phyloP scores from a whole-genome alignment of 1,284 basidiomycete species.

The Cutaneotrichosporon sp. region DNA sequence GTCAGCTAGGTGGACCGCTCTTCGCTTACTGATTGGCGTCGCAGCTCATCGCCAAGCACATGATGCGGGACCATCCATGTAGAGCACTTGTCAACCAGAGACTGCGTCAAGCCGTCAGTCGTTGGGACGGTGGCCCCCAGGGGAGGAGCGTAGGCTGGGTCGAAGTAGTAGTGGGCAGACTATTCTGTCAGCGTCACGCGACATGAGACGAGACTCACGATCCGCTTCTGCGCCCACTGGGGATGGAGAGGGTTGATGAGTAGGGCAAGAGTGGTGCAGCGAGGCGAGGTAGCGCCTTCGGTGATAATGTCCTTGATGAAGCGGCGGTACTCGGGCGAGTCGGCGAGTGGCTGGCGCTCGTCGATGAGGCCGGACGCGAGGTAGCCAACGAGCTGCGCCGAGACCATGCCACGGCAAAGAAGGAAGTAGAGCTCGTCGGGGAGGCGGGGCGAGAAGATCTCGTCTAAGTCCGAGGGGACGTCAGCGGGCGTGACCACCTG shows the following conservation, averaged over 20 bases:
- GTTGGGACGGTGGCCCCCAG: constrained; percentile 61
- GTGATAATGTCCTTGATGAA: constrained; percentile 96
- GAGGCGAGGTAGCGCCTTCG: constrained; percentile 85
- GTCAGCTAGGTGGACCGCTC: neutral
- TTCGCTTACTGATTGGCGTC: constrained; percentile 88
- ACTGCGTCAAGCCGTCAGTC: constrained; percentile 73
- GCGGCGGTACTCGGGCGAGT: constrained; percentile 88
- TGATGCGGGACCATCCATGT: constrained; percentile 91
- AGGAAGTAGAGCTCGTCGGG: constrained; percentile 98
- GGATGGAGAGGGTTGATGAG: constrained; percentile 72
- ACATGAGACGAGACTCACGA: constrained; percentile 50
- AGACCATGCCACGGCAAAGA: constrained; percentile 86
- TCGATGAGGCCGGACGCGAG: constrained; percentile 77
- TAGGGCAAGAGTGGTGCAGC: constrained; percentile 84
- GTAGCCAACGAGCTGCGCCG: constrained; percentile 85
- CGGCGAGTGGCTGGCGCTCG: constrained; percentile 88
- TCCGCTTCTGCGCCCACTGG: constrained; percentile 72
- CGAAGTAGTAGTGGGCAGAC: constrained; percentile 57
- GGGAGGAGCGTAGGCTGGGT: constrained; percentile 38
- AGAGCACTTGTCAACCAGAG: constrained; percentile 81
- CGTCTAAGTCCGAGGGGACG: constrained; percentile 87
- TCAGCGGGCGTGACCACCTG: constrained; percentile 70
- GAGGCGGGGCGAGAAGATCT: constrained; percentile 91
- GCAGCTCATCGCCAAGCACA: constrained; percentile 89
- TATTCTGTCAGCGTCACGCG: constrained; percentile 20